Evolutionary conservation across 768 basidiomycete genomes (phyloP).

Genomic region (Leucocoprinus leucothites): DNA sequence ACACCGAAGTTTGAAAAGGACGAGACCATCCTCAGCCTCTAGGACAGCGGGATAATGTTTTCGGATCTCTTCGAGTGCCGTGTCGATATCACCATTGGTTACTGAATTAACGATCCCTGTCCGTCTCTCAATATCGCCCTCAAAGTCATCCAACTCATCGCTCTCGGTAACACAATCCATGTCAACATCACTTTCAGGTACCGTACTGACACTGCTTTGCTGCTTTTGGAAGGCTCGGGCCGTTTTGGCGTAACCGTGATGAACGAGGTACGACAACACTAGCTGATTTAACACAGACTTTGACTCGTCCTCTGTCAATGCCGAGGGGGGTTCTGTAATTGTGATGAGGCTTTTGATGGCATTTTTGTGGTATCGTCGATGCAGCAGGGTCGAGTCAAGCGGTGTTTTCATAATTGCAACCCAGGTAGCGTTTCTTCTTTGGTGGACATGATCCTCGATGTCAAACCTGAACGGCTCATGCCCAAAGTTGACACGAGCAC

Average conservation of each 20-base stretch:
- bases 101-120: slow-evolving; percentile 72
- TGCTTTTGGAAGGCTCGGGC: slow-evolving; percentile 64
- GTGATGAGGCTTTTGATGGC: slow-evolving; percentile 15
- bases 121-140: slow-evolving; percentile 60
- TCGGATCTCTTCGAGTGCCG: slow-evolving; percentile 54
- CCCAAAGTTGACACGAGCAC: slow-evolving; percentile 85
- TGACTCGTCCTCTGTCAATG: slow-evolving; percentile 39
- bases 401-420: slow-evolving; percentile 57
- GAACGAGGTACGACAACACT: slow-evolving; percentile 75
- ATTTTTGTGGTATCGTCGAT: slow-evolving; percentile 20
- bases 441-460: slow-evolving; percentile 82
- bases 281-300: slow-evolving; percentile 68
- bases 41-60: slow-evolving; percentile 62
- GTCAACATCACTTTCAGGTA: slow-evolving; percentile 42
- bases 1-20: slow-evolving; percentile 81
- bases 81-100: slow-evolving; percentile 66
- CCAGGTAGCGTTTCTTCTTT: slow-evolving; percentile 67
- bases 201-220: slow-evolving; percentile 13
- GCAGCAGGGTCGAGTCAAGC: slow-evolving; percentile 38
- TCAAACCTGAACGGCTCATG: slow-evolving; percentile 84
- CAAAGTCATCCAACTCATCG: slow-evolving; percentile 23
- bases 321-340: slow-evolving; percentile 8
- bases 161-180: slow-evolving; percentile 30
- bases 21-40: slow-evolving; percentile 61
- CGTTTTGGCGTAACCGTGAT: slow-evolving; percentile 79